Evolutionary conservation across 1,139 yeast species (phyloP), one percentile per base, ranked within the genome.

Genomic region (Nadsonia commutata): DNA sequence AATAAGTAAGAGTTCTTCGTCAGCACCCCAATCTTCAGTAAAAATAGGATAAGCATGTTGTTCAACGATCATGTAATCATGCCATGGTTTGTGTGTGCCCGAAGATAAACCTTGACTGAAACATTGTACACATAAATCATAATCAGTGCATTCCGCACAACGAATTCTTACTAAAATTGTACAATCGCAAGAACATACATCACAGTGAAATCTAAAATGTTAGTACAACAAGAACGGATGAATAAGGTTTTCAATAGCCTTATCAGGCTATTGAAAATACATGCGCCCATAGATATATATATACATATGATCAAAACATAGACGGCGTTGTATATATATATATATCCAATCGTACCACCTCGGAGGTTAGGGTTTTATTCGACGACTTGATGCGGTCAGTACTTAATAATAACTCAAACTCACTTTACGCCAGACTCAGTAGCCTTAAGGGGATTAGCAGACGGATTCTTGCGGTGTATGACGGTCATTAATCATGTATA

Each of bases 1-100:
- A 18, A 93, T 74, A 48, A 90, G 67, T 41, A 85, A 66, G 48
- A 88, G 59, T 60, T 90, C 99, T 60, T 90, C 99, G 62, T 90
- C 98, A 0, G 98, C 98, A 27, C 98, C 98, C 99, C 99, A 90
- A 42, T 81, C 90, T 45, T 73, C 74, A 44, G 78, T 83, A 53
- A 90, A 80, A 19, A 93, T 83, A 0, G 99, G 98, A 57, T 85
- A 90, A 3, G 95, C 83, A 57, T 88, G 90, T 54, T 93, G 95
- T 60, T 90, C 98, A 38, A 90, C 80, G 20, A 90, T 83, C 56
- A 78, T 74, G 61, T 90, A 90, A 58, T 84, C 94, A 59, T 90
- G 99, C 74, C 79, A 84, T 21, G 98, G 97, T 61, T 85, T 78
- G 64, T 90, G 99, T 51, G 76, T 80, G 1, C 86, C 93, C 3